Evolutionary conservation across 257 asterid genomes (phyloP).

Genomic region (Ilex aquifolium): DNA sequence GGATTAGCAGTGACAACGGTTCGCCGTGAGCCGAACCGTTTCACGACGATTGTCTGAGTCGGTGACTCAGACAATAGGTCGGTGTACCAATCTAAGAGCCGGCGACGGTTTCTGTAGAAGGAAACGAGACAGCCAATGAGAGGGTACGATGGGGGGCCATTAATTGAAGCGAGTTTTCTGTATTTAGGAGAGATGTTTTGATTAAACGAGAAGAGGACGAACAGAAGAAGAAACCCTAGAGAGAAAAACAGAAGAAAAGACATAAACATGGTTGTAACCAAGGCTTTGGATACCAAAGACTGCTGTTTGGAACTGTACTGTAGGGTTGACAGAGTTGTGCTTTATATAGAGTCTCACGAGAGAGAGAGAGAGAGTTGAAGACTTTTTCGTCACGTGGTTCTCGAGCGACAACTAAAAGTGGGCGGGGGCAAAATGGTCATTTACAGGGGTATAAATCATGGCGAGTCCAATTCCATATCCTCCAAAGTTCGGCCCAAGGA

Average conservation of each 20-base stretch:
- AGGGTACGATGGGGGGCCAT: slow-evolving; percentile 2
- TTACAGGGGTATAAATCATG: too few relatives aligned
- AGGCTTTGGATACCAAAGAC: neutral
- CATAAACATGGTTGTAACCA: neutral
- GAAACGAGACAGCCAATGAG: neutral
- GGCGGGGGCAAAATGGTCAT: neutral
- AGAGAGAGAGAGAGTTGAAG: neutral
- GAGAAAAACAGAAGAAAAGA: neutral
- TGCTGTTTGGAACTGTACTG: neutral
- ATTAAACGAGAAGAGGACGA: neutral
- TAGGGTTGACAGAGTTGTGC: neutral
- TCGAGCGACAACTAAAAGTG: neutral
- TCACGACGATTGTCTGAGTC: slow-evolving; percentile 44
- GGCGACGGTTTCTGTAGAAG: slow-evolving; percentile 7
- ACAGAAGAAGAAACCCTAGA: neutral
- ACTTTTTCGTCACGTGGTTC: neutral
- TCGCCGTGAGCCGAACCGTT: slow-evolving; percentile 45
- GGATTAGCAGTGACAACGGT: slow-evolving; percentile 54
- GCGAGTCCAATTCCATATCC: too few relatives aligned
- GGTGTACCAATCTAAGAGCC: slow-evolving; percentile 7
- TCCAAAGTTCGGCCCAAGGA: too few relatives aligned
- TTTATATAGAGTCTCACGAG: neutral
- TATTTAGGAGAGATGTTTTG: neutral
- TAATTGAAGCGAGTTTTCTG: neutral
- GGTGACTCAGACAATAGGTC: slow-evolving; percentile 5